Evolutionary conservation across 192 early-diverging fungal genomes (phyloP).

Genomic region (Coemansia sp.): DNA sequence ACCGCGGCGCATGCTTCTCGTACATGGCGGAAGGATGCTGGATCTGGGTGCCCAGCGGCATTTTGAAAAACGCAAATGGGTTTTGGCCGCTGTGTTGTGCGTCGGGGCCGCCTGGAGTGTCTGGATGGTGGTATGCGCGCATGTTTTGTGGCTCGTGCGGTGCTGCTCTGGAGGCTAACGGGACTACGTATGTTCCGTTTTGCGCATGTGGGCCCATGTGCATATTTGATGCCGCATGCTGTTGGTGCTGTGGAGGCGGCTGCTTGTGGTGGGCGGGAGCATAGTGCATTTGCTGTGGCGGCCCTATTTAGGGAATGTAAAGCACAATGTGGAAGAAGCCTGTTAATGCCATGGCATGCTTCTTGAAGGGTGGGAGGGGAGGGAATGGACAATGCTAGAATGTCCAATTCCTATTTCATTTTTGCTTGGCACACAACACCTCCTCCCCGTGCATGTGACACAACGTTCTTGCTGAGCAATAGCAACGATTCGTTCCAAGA

Average conservation of each 20-base stretch:
- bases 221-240: slow-evolving; percentile 5
- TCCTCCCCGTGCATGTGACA: no score
- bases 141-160: slow-evolving; percentile 15
- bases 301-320: not conserved
- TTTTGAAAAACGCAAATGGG: slow-evolving; percentile 57
- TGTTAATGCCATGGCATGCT: no score
- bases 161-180: slow-evolving; percentile 3
- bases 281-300: slow-evolving; percentile 2
- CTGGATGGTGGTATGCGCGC: slow-evolving; percentile 55
- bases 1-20: slow-evolving; percentile 11
- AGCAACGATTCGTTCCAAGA: not conserved
- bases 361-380: not conserved
- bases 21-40: slow-evolving; percentile 49
- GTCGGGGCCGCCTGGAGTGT: slow-evolving; percentile 53
- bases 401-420: not conserved
- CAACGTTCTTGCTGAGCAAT: no score
- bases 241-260: not conserved
- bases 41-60: slow-evolving; percentile 43
- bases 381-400: not conserved
- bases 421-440: no score
- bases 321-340: not conserved
- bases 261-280: not conserved
- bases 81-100: slow-evolving; percentile 24
- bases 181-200: slow-evolving; percentile 18
- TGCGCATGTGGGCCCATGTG: slow-evolving; percentile 13